Percentiles rank a stretch among this genome's conserved stretches.
These are phyloP conservation scores for Bertia moriformis DNA, from an alignment of 2,329 filamentous ascomycete species.

Conservation along the genomic window DNA sequence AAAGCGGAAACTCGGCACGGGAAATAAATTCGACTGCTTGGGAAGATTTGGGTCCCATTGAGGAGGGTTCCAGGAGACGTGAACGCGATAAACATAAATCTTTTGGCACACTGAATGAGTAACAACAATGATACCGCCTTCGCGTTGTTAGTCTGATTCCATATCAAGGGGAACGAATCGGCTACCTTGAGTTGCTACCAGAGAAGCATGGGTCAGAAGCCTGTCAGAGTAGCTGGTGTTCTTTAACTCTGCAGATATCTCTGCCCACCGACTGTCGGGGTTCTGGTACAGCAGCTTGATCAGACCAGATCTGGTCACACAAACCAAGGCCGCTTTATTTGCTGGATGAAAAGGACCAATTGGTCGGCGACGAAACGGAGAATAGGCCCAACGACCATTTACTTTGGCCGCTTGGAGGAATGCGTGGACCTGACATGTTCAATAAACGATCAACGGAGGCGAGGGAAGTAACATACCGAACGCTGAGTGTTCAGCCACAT, in stretches of 20 bases:
- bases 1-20: background rate
- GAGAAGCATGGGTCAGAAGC: background rate
- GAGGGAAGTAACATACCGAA: background rate
- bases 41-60: background rate
- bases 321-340: background rate
- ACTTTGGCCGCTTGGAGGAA: background rate
- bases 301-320: background rate
- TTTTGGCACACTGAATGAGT: background rate
- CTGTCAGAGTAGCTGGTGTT: background rate
- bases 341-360: background rate
- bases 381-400: background rate
- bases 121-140: background rate
- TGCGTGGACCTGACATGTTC: background rate
- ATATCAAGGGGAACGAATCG: background rate
- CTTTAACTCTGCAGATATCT: background rate
- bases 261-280: background rate
- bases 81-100: background rate
- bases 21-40: background rate
- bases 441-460: background rate
- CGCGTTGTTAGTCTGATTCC: background rate
- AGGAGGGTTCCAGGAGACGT: background rate
- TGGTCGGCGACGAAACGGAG: background rate
- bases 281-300: background rate
- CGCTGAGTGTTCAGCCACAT: conserved; percentile 1
- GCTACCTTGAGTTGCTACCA: background rate